Percentiles rank a stretch among this genome's conserved stretches.
These are phyloP conservation scores for Tetrahymena borealis DNA, from an alignment of 73 alveolate species.

Conservation along the genomic window DNA sequence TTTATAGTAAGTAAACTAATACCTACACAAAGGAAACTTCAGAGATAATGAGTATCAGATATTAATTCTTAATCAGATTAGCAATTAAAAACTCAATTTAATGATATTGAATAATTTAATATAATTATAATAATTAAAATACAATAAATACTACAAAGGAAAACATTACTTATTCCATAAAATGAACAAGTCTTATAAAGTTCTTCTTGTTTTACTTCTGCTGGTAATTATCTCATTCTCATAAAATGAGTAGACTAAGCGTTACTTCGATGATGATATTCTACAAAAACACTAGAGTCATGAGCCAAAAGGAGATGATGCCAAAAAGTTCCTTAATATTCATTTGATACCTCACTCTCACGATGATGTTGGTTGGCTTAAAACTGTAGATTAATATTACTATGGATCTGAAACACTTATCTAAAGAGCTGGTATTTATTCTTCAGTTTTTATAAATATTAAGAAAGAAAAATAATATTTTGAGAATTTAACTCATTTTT, in stretches of 20 bases:
- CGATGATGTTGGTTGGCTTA: slow-evolving; percentile 96
- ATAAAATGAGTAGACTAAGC: neutral
- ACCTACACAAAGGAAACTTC: too few relatives aligned
- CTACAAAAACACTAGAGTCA: neutral
- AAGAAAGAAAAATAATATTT: neutral
- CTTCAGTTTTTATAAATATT: neutral
- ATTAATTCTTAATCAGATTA: too few relatives aligned
- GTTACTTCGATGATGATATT: neutral
- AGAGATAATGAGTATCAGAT: too few relatives aligned
- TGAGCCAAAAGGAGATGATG: neutral
- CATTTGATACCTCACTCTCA: slow-evolving; percentile 92
- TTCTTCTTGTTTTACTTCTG: neutral
- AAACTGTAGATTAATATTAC: slow-evolving; percentile 79
- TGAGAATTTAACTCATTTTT: neutral
- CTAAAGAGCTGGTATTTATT: slow-evolving; percentile 39
- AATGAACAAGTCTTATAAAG: too few relatives aligned
- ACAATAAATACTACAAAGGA: too few relatives aligned
- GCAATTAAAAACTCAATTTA: too few relatives aligned
- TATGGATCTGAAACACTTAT: slow-evolving; percentile 14
- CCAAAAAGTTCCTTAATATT: slow-evolving; percentile 17
- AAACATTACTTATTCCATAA: too few relatives aligned
- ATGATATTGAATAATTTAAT: too few relatives aligned
- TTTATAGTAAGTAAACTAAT: too few relatives aligned
- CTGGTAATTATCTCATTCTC: neutral
- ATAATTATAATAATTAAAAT: too few relatives aligned